These are phyloP conservation scores for Exophiala spinifera DNA, from an alignment of 2,329 filamentous ascomycete species.

Conservation along the genomic window DNA sequence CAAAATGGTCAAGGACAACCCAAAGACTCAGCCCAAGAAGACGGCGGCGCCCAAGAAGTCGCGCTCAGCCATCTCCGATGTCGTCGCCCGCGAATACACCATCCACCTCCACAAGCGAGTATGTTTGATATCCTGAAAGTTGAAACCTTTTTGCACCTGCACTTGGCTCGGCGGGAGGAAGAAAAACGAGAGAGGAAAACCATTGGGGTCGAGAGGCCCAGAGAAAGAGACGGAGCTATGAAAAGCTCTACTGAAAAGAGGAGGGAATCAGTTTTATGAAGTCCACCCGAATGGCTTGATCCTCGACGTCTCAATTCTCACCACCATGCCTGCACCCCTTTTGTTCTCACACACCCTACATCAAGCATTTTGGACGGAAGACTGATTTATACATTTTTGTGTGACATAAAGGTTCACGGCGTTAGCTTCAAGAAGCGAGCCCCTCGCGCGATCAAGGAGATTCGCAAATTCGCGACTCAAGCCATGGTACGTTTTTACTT, in stretches of 20 bases:
- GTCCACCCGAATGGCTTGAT: constrained; percentile 57
- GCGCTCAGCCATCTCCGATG: constrained; percentile 96
- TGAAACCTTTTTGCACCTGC: background rate
- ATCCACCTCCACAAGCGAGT: constrained; percentile 99
- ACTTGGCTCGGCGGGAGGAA: constrained; percentile 4
- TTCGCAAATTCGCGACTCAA: constrained; percentile 86
- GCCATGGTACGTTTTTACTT: constrained; percentile 99
- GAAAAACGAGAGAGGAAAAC: constrained; percentile 1
- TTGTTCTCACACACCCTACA: constrained; percentile 23
- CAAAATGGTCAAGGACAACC: constrained; percentile 30
- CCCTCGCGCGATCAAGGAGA: constrained; percentile 98
- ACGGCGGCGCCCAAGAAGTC: constrained; percentile 66
- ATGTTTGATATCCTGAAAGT: constrained; percentile 49
- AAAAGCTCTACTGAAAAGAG: background rate
- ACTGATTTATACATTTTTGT: constrained; percentile 53
- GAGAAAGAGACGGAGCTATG: background rate
- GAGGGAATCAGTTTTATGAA: constrained; percentile 64
- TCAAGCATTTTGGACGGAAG: constrained; percentile 60
- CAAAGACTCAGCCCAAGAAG: constrained; percentile 58
- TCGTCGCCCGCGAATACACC: constrained; percentile 99
- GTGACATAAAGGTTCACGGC: constrained; percentile 74
- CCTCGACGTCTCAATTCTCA: background rate
- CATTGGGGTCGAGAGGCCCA: too few species aligned
- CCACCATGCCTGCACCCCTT: background rate
- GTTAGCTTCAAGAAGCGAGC: constrained; percentile 99